These are phyloP conservation scores for Globisporangium mamillatum DNA, from an alignment of 352 stramenopile species.

Conservation along the genomic window DNA sequence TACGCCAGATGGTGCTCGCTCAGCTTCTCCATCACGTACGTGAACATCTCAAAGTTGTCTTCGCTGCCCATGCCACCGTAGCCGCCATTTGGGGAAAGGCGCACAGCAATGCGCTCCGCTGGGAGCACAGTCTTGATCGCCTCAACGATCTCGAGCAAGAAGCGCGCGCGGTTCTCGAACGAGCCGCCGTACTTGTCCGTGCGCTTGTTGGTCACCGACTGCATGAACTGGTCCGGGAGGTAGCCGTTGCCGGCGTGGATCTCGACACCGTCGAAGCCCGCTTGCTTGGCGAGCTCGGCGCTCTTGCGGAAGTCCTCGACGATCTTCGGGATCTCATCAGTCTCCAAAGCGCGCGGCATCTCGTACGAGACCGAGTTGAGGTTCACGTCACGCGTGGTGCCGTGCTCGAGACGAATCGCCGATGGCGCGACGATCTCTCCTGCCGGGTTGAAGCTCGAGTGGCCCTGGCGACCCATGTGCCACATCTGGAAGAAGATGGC, in stretches of 20 bases:
- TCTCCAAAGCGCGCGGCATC: not conserved
- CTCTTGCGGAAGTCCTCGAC: constrained; percentile 1
- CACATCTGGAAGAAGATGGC: constrained; percentile 60
- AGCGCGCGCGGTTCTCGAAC: constrained; percentile 52
- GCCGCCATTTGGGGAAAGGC: constrained; percentile 13
- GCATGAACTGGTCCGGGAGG: constrained; percentile 69
- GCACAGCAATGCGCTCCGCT: constrained; percentile 14
- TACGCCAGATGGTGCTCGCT: constrained; percentile 16
- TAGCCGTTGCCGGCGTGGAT: constrained; percentile 38
- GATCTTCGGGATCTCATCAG: not conserved
- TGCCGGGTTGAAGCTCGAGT: constrained; percentile 26
- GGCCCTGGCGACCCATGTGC: constrained; percentile 48
- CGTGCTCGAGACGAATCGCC: not conserved
- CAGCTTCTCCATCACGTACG: constrained; percentile 23
- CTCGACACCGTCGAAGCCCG: constrained; percentile 76
- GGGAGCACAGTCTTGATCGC: constrained; percentile 17
- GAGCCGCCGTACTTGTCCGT: constrained; percentile 66
- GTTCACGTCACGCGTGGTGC: constrained; percentile 16
- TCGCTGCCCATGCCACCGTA: constrained; percentile 15
- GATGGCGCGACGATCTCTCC: constrained; percentile 9
- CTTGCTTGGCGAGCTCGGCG: constrained; percentile 1
- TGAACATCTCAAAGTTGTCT: constrained; percentile 20
- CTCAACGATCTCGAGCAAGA: constrained; percentile 53
- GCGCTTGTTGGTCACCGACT: constrained; percentile 47
- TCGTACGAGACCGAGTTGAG: not conserved